phyloP scores from a whole-genome alignment of 202 grass and related monocot genomes.

The Bolboschoenoplectus hybrid region DNA sequence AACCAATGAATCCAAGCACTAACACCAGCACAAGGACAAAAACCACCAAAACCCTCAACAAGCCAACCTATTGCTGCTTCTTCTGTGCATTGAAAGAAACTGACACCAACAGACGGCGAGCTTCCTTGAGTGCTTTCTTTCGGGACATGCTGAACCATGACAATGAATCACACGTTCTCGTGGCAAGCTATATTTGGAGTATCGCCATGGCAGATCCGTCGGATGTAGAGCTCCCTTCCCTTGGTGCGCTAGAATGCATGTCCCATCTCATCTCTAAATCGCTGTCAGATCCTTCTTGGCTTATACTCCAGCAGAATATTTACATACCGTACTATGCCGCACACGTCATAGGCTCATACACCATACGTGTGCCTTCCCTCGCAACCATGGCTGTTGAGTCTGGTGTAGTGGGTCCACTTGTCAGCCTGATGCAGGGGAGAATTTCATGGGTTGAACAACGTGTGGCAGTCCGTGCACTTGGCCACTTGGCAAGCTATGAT shows the following conservation, averaged over 20 bases:
- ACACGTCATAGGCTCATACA: slow-evolving; percentile 80
- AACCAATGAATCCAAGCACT: slow-evolving; percentile 18
- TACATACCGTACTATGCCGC: slow-evolving; percentile 85
- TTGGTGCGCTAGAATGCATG: slow-evolving; percentile 88
- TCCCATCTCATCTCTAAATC: slow-evolving; percentile 63
- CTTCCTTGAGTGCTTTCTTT: slow-evolving; percentile 62
- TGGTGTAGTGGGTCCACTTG: slow-evolving; percentile 53
- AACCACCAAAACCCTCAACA: slow-evolving; percentile 10
- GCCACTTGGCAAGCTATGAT: slow-evolving; percentile 91
- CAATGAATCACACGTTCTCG: slow-evolving; percentile 43
- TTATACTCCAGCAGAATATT: slow-evolving; percentile 51
- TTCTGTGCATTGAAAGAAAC: slow-evolving; percentile 68
- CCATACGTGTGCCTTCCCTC: slow-evolving; percentile 64
- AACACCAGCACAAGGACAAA: slow-evolving; percentile 2
- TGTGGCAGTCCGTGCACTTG: slow-evolving; percentile 67
- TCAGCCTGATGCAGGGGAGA: slow-evolving; percentile 62
- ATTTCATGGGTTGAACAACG: slow-evolving; percentile 96
- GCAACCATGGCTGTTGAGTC: slow-evolving; percentile 61
- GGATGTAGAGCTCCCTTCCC: slow-evolving; percentile 70
- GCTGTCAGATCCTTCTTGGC: slow-evolving; percentile 56
- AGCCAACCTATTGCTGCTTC: slow-evolving; percentile 64
- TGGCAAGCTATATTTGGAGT: slow-evolving; percentile 64
- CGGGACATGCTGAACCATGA: slow-evolving; percentile 59
- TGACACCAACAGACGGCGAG: slow-evolving; percentile 51
- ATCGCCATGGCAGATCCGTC: slow-evolving; percentile 75